Evolutionary conservation across 192 early-diverging fungal genomes (phyloP), one percentile per base, ranked within the genome.

Genomic region (Diversispora epigaea): DNA sequence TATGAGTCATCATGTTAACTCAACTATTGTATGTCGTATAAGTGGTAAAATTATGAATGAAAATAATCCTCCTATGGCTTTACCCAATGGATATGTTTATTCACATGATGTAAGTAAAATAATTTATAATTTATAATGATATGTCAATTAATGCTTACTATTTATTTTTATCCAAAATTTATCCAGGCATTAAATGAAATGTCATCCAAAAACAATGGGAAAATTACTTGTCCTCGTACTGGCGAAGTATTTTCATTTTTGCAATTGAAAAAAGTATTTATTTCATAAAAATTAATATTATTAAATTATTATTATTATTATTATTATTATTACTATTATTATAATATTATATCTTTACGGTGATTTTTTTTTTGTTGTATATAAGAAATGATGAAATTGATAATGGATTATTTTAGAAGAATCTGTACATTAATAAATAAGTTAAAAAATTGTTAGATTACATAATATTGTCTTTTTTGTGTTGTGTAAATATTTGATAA

Each of bases 51-150:
- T 95, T 40, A 98, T 99, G 93, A 91, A 97, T 79, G 97, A 95
- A 78, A 89, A 96, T 80, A 99, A 99, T 78, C 89, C 92, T 57
- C 97, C 97, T 0, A 91, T 99, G 93, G 88, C 92, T 4, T 82
- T 98, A 64, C 97, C 96, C 21, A 98, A 99, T 82, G 97, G 97
- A 54, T 89, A 93, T 58, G 96, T 98, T 11, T 99, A 99, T 79
- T 96, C 94, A 8, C 82, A 82, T 40, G 80, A 89, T 82, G 94
- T 96, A 85, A 78, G 75, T 22, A 39, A n/a, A 44, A 40, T 71
- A 10, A 58, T 40, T 71, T 12, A 57, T 50, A n/a, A 25, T 68
- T 32, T 32, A 32, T 32, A 32, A 32, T 32, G 25, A 32, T 32
- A 32, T 12, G 40, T 56, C 58, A 5, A 65, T 4, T 69, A 0